These are phyloP conservation scores for Musa beccarii DNA, from an alignment of 176 grass and related monocot species.

Conservation along the genomic window DNA sequence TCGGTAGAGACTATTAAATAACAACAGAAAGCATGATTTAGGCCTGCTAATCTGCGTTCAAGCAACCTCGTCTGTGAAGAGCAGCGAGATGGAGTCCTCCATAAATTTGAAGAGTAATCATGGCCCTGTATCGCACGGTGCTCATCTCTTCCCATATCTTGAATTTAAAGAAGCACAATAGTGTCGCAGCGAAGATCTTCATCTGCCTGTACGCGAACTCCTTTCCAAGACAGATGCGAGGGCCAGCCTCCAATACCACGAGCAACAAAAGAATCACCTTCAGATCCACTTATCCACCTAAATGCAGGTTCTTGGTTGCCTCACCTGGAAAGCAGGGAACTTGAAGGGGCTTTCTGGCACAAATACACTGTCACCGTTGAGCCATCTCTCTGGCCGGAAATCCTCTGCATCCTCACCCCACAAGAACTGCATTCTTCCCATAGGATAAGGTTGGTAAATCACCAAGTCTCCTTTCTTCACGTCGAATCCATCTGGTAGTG, in stretches of 20 bases:
- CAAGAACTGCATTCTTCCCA: not conserved
- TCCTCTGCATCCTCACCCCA: conserved; percentile 1
- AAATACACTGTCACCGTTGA: conserved; percentile 7
- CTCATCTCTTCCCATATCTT: not conserved
- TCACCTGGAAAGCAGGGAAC: conserved; percentile 28
- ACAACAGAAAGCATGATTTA: no score
- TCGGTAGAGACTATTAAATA: no score
- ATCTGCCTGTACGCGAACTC: not conserved
- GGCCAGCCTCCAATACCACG: not conserved
- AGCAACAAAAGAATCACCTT: not conserved
- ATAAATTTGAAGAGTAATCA: not conserved
- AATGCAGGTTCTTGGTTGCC: not conserved
- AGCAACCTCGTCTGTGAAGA: not conserved
- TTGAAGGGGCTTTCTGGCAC: conserved; percentile 18
- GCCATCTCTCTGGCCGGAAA: not conserved
- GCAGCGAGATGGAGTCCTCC: not conserved
- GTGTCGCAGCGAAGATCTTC: not conserved
- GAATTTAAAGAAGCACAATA: not conserved
- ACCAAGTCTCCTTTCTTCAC: conserved; percentile 7
- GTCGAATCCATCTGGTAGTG: not conserved
- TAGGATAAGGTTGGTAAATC: not conserved
- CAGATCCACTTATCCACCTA: no score
- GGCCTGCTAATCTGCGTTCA: no score
- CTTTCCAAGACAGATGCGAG: not conserved
- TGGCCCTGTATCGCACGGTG: not conserved